A percentile compares a stretch with the other conserved stretches of the same genome.
Conservation (phyloP, 1,284 basidiomycete genomes). For the Austroboletus niveus region DNA sequence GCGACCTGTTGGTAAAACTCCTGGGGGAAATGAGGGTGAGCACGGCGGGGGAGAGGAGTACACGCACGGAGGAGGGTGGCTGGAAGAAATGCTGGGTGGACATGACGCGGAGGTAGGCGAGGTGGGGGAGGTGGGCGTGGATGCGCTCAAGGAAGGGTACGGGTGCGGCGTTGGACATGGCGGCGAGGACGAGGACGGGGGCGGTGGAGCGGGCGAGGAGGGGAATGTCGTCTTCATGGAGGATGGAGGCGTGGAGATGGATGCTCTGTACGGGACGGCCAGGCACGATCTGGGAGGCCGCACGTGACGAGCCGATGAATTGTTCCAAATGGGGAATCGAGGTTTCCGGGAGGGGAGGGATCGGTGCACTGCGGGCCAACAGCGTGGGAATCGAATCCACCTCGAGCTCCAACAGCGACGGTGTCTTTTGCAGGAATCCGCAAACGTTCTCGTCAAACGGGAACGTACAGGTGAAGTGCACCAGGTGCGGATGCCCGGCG, state of each 20-base stretch:
- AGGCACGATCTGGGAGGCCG: slow-evolving; percentile 54
- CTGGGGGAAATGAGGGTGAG: slow-evolving; percentile 33
- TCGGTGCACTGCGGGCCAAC: slow-evolving; percentile 13
- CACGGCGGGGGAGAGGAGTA: not conserved
- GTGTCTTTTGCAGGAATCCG: slow-evolving; percentile 53
- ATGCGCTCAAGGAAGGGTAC: slow-evolving; percentile 45
- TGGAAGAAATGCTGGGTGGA: slow-evolving; percentile 48
- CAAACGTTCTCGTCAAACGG: slow-evolving; percentile 54
- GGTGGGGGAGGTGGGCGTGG: slow-evolving; percentile 43
- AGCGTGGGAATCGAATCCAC: slow-evolving; percentile 39
- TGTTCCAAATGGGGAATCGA: slow-evolving; percentile 52
- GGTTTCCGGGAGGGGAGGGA: slow-evolving; percentile 33
- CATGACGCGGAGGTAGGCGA: slow-evolving; percentile 52
- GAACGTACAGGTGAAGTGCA: slow-evolving; percentile 57
- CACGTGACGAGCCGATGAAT: slow-evolving; percentile 58
- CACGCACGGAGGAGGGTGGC: slow-evolving; percentile 47
- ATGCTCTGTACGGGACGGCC: slow-evolving; percentile 62
- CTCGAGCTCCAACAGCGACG: slow-evolving; percentile 53
- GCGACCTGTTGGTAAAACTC: slow-evolving; percentile 63
- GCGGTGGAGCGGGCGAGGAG: slow-evolving; percentile 47
- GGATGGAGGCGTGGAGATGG: slow-evolving; percentile 54
- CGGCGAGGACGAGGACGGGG: slow-evolving; percentile 43
- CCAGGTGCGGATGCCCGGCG: slow-evolving; percentile 41
- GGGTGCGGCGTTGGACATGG: slow-evolving; percentile 45
- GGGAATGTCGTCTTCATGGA: slow-evolving; percentile 52